phyloP scores from a whole-genome alignment of 371 early-diverging fungal genomes.

The Rhizopus arrhizus region DNA sequence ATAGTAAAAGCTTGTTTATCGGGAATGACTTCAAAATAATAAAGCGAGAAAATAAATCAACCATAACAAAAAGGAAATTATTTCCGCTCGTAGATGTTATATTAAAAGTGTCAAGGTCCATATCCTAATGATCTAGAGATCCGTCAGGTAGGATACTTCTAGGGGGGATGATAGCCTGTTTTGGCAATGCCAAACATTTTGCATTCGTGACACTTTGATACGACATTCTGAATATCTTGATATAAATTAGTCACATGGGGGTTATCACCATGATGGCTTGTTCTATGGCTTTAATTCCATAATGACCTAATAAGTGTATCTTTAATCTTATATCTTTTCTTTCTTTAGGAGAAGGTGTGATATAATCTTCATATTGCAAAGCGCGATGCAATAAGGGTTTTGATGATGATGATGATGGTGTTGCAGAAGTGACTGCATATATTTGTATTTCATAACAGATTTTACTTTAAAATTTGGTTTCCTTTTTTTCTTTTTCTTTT shows the following conservation, averaged over 20 bases:
- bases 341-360: conserved; percentile 7
- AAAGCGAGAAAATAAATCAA: conserved; percentile 11
- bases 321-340: background rate
- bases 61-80: conserved; percentile 10
- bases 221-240: background rate
- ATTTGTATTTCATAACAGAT: background rate
- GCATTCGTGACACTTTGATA: background rate
- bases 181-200: background rate
- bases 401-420: background rate
- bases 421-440: background rate
- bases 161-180: conserved; percentile 6
- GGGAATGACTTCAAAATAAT: conserved; percentile 3
- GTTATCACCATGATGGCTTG: background rate
- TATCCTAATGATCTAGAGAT: background rate
- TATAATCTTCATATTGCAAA: conserved; percentile 7
- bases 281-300: conserved; percentile 9
- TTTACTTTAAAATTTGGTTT: background rate
- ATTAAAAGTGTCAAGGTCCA: conserved; percentile 5
- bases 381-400: background rate
- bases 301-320: conserved; percentile 9
- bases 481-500: background rate
- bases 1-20: too few species aligned
- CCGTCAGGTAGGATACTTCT: background rate
- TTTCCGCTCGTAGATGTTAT: conserved; percentile 10
- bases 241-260: background rate